Evolutionary conservation across 2,329 filamentous ascomycete species (phyloP).

Genomic region (Amesomyces nigricolor): DNA sequence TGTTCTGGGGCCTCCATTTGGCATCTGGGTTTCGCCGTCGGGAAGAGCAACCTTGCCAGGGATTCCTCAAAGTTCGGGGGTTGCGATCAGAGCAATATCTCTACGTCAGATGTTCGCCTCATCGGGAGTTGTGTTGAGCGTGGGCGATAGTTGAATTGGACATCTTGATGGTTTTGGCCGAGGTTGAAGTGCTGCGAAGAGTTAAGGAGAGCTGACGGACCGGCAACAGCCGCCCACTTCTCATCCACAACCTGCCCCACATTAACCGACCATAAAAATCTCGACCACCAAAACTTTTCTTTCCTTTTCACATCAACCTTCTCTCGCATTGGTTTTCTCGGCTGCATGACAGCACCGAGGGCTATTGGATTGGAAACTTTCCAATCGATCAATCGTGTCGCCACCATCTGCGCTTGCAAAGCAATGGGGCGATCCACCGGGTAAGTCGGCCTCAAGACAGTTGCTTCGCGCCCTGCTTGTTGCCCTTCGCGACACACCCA

Average conservation of each 20-base stretch:
- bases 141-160: no score
- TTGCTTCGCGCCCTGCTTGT: background rate
- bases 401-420: background rate
- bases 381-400: background rate
- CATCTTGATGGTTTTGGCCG: no score
- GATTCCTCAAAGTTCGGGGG: no score
- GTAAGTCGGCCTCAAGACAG: background rate
- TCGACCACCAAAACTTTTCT: slow-evolving; percentile 1
- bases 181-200: no score
- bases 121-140: no score
- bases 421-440: background rate
- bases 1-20: no score
- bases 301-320: background rate
- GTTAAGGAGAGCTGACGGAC: background rate
- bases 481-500: background rate
- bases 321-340: background rate
- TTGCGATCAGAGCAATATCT: no score
- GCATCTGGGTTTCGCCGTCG: no score
- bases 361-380: no score
- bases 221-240: background rate
- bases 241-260: background rate
- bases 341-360: background rate
- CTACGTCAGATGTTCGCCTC: no score
- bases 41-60: no score
- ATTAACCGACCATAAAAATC: slow-evolving; percentile 3